These are phyloP conservation scores for Niveomyces coronatus DNA, from an alignment of 2,329 filamentous ascomycete genomes.

Conservation along the genomic window DNA sequence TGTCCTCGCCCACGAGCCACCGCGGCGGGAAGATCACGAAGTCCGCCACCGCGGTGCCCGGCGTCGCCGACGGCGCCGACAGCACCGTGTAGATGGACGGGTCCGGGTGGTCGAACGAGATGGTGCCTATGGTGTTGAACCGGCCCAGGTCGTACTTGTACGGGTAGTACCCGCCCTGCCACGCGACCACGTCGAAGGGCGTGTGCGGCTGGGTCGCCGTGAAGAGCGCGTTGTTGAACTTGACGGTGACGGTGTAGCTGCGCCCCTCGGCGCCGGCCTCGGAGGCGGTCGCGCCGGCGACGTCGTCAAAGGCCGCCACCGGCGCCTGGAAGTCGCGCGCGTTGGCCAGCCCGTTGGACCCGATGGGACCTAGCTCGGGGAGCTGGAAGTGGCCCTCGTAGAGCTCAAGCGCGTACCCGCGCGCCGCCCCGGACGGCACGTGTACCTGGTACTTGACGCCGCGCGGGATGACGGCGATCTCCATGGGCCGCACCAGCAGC, in stretches of 20 bases:
- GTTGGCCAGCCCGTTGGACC: constrained; percentile 58
- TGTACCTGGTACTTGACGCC: constrained; percentile 59
- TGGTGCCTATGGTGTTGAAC: constrained; percentile 64
- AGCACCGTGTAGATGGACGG: constrained; percentile 68
- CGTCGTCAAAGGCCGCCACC: constrained; percentile 53
- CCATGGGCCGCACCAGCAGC: constrained; percentile 58
- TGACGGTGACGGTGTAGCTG: constrained; percentile 44
- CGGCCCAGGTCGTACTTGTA: constrained; percentile 74
- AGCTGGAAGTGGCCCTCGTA: constrained; percentile 58
- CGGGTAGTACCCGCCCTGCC: constrained; percentile 72
- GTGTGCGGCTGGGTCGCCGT: constrained; percentile 55
- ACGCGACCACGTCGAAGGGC: constrained; percentile 70
- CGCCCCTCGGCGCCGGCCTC: constrained; percentile 20
- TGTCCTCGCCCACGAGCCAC: constrained; percentile 60
- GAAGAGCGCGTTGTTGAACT: constrained; percentile 60
- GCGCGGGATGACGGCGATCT: constrained; percentile 61
- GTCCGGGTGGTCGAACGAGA: constrained; percentile 69
- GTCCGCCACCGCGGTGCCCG: constrained; percentile 56
- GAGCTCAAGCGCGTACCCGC: constrained; percentile 62
- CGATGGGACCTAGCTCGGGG: constrained; percentile 58
- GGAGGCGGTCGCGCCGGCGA: constrained; percentile 29
- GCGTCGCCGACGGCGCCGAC: constrained; percentile 48
- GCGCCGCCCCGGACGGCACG: constrained; percentile 44
- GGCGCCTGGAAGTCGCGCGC: constrained; percentile 62
- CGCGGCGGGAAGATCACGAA: constrained; percentile 65